Percentiles rank a stretch among this genome's conserved stretches.
phyloP scores from a whole-genome alignment of 2,329 filamentous ascomycete species.

The Shiraia bambusicola region DNA sequence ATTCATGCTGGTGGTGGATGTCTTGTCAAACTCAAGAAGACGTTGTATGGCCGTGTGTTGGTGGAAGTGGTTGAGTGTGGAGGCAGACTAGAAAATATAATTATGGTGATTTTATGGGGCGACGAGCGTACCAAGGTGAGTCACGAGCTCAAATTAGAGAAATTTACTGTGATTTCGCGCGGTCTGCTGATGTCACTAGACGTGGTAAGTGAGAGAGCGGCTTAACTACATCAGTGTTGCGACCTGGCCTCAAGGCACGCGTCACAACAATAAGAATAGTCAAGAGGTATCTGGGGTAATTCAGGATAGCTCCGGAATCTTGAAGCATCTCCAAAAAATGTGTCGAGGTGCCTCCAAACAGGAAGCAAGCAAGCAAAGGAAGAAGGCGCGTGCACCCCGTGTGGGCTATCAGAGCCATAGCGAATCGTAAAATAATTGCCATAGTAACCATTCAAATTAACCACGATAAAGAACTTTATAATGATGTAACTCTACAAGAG shows the following conservation, averaged over 20 bases:
- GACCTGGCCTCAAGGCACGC: too few relatives aligned
- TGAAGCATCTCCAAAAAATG: too few relatives aligned
- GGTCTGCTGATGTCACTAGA: not conserved
- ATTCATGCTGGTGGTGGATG: conserved; percentile 24
- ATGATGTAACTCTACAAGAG: too few relatives aligned
- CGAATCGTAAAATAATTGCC: too few relatives aligned
- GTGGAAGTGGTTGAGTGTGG: not conserved
- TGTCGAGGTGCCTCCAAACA: too few relatives aligned
- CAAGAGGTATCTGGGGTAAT: too few relatives aligned
- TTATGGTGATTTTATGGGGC: not conserved
- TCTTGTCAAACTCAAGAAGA: conserved; percentile 1
- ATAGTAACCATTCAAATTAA: too few relatives aligned
- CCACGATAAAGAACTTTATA: too few relatives aligned
- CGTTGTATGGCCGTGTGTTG: not conserved
- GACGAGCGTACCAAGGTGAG: not conserved
- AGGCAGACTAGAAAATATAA: not conserved
- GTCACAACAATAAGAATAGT: too few relatives aligned
- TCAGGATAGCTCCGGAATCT: too few relatives aligned
- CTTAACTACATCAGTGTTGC: too few relatives aligned
- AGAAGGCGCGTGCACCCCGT: not conserved
- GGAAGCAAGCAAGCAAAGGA: not conserved
- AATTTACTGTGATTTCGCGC: not conserved
- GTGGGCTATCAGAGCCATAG: too few relatives aligned
- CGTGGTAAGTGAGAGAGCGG: not conserved
- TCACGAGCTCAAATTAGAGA: not conserved